phyloP scores from a whole-genome alignment of 345 rosid genomes.

The Melastoma malabathricum region DNA sequence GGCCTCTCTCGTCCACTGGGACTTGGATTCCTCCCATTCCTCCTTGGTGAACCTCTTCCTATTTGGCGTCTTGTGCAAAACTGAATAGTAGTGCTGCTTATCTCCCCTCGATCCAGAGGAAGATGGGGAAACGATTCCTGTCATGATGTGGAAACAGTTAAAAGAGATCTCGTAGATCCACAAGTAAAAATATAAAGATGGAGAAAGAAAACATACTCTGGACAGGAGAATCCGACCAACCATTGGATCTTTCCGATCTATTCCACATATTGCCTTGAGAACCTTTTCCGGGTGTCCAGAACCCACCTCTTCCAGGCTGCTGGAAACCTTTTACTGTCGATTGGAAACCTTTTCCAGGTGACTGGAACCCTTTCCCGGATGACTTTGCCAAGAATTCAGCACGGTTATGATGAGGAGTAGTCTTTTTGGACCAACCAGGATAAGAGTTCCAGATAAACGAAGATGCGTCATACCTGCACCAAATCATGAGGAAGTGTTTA shows the following conservation, averaged over 20 bases:
- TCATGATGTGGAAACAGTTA: slow-evolving; percentile 2
- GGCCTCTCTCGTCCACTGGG: slow-evolving; percentile 51
- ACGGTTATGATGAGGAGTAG: slow-evolving; percentile 20
- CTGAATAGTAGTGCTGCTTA: slow-evolving; percentile 45
- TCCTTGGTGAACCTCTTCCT: slow-evolving; percentile 43
- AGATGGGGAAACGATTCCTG: slow-evolving; percentile 27
- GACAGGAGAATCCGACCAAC: slow-evolving; percentile 51
- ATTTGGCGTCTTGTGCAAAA: slow-evolving; percentile 46
- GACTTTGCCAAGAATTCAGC: slow-evolving; percentile 59
- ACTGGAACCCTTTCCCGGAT: no score
- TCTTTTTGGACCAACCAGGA: slow-evolving; percentile 7
- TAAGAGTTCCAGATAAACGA: slow-evolving; percentile 13
- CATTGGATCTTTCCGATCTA: slow-evolving; percentile 23
- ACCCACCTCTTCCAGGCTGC: no score
- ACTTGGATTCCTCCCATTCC: slow-evolving; percentile 71
- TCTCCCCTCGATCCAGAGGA: slow-evolving; percentile 6
- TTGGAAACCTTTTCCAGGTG: no score
- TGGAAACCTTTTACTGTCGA: no score
- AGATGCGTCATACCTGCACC: slow-evolving; percentile 18
- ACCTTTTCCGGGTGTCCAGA: slow-evolving; percentile 18
- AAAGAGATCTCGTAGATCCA: background rate
- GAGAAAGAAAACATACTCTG: slow-evolving; percentile 28
- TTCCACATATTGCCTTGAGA: slow-evolving; percentile 36
- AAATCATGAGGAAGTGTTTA: slow-evolving; percentile 3
- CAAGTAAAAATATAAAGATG: background rate